A percentile compares a stretch with the other conserved stretches of the same genome.
Evolutionary conservation across 2,329 filamentous ascomycete genomes (phyloP).

Genomic region (Blastomyces emzantsi): DNA sequence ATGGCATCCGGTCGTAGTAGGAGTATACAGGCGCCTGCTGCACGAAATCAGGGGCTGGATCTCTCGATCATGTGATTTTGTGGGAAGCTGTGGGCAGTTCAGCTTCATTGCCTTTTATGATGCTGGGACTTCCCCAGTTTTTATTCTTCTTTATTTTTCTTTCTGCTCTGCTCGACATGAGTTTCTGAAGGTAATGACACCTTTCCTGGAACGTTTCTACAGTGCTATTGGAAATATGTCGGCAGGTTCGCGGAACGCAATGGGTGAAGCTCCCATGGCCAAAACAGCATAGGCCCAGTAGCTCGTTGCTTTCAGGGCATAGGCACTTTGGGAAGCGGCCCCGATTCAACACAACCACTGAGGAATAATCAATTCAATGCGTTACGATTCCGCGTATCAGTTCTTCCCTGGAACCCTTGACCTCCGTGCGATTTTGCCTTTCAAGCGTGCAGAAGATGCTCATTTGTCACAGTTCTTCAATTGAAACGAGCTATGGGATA

Average conservation of each 20-base stretch:
- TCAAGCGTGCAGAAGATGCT: no score
- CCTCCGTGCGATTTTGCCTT: no score
- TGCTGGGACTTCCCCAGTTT: no score
- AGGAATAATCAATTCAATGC: no score
- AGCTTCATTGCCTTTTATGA: not conserved
- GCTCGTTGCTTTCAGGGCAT: not conserved
- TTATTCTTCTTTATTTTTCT: not conserved
- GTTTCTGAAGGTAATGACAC: not conserved
- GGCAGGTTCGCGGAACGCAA: not conserved
- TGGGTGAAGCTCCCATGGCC: not conserved
- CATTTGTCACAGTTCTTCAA: no score
- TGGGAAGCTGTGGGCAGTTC: not conserved
- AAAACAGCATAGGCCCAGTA: not conserved
- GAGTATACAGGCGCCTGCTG: not conserved
- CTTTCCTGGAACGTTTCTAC: not conserved
- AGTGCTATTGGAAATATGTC: not conserved
- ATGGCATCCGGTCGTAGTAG: no score
- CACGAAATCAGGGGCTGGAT: not conserved
- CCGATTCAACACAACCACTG: no score
- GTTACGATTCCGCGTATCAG: no score
- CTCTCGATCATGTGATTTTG: not conserved
- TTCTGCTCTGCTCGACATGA: not conserved
- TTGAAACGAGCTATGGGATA: no score
- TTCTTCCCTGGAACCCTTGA: no score
- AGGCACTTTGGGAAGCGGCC: no score